These are phyloP conservation scores for Helotiales sp. DNA, from an alignment of 2,329 filamentous ascomycete species.

Conservation along the genomic window DNA sequence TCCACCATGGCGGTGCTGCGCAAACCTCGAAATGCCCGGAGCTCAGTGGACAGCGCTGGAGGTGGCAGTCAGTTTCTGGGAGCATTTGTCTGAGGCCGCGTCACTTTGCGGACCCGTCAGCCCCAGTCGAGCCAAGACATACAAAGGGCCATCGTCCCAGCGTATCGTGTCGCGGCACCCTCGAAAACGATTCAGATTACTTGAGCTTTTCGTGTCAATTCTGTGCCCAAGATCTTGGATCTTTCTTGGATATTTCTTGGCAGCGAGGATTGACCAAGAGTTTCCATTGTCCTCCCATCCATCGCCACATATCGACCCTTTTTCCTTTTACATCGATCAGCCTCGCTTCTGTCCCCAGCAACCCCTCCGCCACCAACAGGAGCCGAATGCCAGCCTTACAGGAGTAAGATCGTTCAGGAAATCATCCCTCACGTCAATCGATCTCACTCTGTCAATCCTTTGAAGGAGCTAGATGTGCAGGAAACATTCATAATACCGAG, in stretches of 20 bases:
- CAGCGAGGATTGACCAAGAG: constrained; percentile 2
- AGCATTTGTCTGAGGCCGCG: constrained; percentile 11
- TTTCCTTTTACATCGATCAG: not conserved
- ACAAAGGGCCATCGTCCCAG: constrained; percentile 11
- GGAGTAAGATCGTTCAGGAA: constrained; percentile 3
- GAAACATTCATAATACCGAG: not conserved
- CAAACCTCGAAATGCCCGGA: not conserved
- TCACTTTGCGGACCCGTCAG: constrained; percentile 10
- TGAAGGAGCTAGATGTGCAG: not conserved
- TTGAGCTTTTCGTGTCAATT: not conserved
- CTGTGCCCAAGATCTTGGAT: not conserved
- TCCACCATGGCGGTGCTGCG: not conserved
- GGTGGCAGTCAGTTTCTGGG: not conserved
- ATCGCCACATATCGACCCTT: not conserved
- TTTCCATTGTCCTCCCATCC: not conserved
- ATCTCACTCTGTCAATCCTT: constrained; percentile 1
- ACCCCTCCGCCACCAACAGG: constrained; percentile 1
- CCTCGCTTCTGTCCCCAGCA: not conserved
- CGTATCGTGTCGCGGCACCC: not conserved
- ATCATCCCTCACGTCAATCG: not conserved
- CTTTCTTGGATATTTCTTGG: no score
- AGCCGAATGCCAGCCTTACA: constrained; percentile 1
- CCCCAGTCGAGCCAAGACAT: constrained; percentile 15
- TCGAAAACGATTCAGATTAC: constrained; percentile 5
- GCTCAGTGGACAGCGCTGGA: not conserved